Percentiles rank a stretch among this genome's conserved stretches.
phyloP scores from a whole-genome alignment of 106 monocot genomes.

The Alisma plantagoaquatica region DNA sequence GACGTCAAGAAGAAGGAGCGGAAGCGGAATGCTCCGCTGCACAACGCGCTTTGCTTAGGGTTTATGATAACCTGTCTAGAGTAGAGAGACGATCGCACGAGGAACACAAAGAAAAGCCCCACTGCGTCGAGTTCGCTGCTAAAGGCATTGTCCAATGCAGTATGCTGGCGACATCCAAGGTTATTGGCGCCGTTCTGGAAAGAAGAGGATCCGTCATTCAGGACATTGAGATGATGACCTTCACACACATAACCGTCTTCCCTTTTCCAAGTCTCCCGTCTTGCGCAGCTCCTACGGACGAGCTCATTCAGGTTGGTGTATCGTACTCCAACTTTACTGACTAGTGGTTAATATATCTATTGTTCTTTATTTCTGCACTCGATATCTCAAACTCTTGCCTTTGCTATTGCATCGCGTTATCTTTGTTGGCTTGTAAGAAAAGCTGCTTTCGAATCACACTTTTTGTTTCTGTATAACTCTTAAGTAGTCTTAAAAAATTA shows the following conservation, averaged over 20 bases:
- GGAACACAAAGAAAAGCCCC: too few relatives aligned
- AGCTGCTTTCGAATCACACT: too few relatives aligned
- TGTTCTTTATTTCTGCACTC: too few relatives aligned
- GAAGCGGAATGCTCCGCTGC: conserved; percentile 7
- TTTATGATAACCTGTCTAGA: conserved; percentile 4
- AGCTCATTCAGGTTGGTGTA: conserved; percentile 10
- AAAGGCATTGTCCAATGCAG: background rate
- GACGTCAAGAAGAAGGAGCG: background rate
- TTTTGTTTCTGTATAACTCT: too few relatives aligned
- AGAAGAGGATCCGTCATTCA: conserved; percentile 8
- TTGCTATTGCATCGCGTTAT: too few relatives aligned
- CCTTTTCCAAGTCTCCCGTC: background rate
- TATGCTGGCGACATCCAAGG: background rate
- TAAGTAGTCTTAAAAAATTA: too few relatives aligned
- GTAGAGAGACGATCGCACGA: background rate
- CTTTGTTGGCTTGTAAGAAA: too few relatives aligned
- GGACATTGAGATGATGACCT: conserved; percentile 1
- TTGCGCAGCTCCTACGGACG: conserved; percentile 8
- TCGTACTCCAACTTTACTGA: too few relatives aligned
- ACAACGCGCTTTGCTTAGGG: conserved; percentile 9
- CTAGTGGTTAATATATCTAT: too few relatives aligned
- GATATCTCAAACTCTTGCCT: too few relatives aligned
- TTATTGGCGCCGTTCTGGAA: conserved; percentile 5
- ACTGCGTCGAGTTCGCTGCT: too few relatives aligned
- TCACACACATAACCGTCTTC: conserved; percentile 5